Evolutionary conservation across 1,284 basidiomycete species (phyloP).

Genomic region (Ganoderma boninense): DNA sequence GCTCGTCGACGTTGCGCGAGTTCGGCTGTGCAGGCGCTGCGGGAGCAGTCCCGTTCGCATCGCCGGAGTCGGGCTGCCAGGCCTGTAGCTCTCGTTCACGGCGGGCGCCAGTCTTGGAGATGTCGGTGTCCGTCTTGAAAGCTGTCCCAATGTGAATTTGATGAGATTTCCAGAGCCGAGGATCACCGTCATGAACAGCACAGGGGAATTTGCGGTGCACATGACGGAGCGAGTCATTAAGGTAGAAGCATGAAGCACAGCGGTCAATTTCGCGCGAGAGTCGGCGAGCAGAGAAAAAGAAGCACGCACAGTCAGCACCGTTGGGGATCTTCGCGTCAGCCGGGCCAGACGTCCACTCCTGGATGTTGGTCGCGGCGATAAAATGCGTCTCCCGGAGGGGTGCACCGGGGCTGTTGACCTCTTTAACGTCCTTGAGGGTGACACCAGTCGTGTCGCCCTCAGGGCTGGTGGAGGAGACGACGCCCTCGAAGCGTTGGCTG

Average conservation of each 20-base stretch:
- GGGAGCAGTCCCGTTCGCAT: slow-evolving; percentile 31
- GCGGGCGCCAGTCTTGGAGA: slow-evolving; percentile 63
- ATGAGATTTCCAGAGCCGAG: slow-evolving; percentile 10
- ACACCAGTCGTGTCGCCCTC: slow-evolving; percentile 77
- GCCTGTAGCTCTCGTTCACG: slow-evolving; percentile 87
- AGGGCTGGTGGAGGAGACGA: slow-evolving; percentile 63
- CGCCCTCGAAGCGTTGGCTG: slow-evolving; percentile 73
- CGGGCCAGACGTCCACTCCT: slow-evolving; percentile 75
- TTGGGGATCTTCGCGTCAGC: slow-evolving; percentile 71
- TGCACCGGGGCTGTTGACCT: slow-evolving; percentile 66
- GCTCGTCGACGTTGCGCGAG: slow-evolving; percentile 58
- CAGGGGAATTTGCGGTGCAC: neutral
- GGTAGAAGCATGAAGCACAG: slow-evolving; percentile 19
- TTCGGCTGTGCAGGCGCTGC: slow-evolving; percentile 24
- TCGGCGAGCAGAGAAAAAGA: slow-evolving; percentile 9
- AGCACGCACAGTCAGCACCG: slow-evolving; percentile 66
- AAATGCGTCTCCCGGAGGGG: slow-evolving; percentile 75
- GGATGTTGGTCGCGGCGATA: slow-evolving; percentile 75
- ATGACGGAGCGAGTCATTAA: neutral
- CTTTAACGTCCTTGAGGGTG: slow-evolving; percentile 78
- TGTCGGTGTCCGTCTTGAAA: slow-evolving; percentile 92
- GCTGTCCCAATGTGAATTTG: slow-evolving; percentile 50
- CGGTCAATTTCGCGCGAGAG: slow-evolving; percentile 23
- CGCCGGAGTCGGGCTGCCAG: slow-evolving; percentile 63
- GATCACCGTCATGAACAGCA: slow-evolving; percentile 2